Percentiles rank a stretch among this genome's conserved stretches.
phyloP scores from a whole-genome alignment of 2,329 filamentous ascomycete species.

The Penicillium sp. region DNA sequence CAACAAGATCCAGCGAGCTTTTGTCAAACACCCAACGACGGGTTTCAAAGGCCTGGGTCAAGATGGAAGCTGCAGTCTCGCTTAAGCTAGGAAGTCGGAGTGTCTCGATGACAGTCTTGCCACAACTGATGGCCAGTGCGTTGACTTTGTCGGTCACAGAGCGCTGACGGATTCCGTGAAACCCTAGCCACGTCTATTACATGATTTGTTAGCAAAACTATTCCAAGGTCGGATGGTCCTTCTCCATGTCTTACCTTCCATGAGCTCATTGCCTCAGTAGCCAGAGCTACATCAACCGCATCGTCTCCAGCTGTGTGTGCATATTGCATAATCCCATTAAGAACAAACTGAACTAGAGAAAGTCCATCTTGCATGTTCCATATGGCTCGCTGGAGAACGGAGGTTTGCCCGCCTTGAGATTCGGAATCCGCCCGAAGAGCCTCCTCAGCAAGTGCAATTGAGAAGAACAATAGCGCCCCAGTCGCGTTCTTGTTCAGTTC shows the following conservation, averaged over 20 bases:
- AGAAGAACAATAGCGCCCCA: conserved; percentile 41
- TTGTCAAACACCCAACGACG: conserved; percentile 22
- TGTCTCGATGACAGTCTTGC: conserved; percentile 37
- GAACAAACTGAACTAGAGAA: conserved; percentile 33
- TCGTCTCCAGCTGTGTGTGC: conserved; percentile 24
- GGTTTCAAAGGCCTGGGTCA: conserved; percentile 24
- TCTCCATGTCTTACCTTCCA: conserved; percentile 35
- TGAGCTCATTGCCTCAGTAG: conserved; percentile 37
- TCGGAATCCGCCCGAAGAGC: conserved; percentile 25
- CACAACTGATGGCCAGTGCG: conserved; percentile 31
- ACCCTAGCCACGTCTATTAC: conserved; percentile 37
- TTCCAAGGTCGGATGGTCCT: not conserved
- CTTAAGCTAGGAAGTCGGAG: conserved; percentile 19
- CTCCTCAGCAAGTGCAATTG: conserved; percentile 45
- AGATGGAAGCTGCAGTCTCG: conserved; percentile 21
- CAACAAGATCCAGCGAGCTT: conserved; percentile 8
- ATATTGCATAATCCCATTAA: conserved; percentile 26
- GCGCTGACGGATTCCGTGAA: conserved; percentile 27
- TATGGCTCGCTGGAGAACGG: conserved; percentile 18
- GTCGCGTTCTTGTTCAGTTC: conserved; percentile 39
- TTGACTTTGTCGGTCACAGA: conserved; percentile 13
- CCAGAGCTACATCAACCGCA: conserved; percentile 24
- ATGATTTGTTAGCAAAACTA: not conserved
- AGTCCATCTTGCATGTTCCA: conserved; percentile 42
- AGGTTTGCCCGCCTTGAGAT: conserved; percentile 12